Evolutionary conservation across 2,329 filamentous ascomycete species (phyloP), one percentile per base, ranked within the genome.

Genomic region (Pseudohalonectria lignicola): DNA sequence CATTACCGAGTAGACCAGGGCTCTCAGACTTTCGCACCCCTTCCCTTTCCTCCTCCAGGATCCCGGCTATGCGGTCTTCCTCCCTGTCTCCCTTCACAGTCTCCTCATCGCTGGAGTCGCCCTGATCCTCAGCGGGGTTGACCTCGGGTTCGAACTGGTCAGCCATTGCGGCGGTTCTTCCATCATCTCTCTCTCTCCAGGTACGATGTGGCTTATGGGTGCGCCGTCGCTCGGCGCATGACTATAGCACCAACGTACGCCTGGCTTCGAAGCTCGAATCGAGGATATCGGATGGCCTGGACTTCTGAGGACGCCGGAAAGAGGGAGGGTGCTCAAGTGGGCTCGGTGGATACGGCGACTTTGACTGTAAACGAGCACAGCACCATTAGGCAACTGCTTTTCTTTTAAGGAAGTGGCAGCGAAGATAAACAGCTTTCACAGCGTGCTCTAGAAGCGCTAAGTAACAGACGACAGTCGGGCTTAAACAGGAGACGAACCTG

Each of bases 151-250:
- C 29, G 29, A 29, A 32, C 36, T 21, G 50, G 51, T 71, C 64
- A 52, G 61, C 56, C 69, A 73, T 71, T 57, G 51, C 62, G 53
- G 57, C 54, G 29, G 25, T n/a, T 17, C 17, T 38, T 38, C 36
- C 36, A 38, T 38, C 23, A 7, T 26, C 23, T 26, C 23, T 26
- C 23, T 26, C 23, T 26, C 23, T 26, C 23, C 23, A 12, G 23
- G 7, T 26, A 12, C 8, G 23, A 7, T 12, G 23, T 8, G 23
- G 7, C 12, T 26, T 12, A 26, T 7, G 7, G 12, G 23, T 7
- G 8, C 12, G 23, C 23, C 23, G 23, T 26, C 12, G 23, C 8
- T 26, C 23, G 23, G 23, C 23, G 23, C 23, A 26, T 26, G 12
- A 12, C 23, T 26, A 7, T 26, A 12, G 23, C n/a, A n/a, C n/a